Conservation (phyloP, 345 rosid species). For the Crucihimalaya himalaica region DNA sequence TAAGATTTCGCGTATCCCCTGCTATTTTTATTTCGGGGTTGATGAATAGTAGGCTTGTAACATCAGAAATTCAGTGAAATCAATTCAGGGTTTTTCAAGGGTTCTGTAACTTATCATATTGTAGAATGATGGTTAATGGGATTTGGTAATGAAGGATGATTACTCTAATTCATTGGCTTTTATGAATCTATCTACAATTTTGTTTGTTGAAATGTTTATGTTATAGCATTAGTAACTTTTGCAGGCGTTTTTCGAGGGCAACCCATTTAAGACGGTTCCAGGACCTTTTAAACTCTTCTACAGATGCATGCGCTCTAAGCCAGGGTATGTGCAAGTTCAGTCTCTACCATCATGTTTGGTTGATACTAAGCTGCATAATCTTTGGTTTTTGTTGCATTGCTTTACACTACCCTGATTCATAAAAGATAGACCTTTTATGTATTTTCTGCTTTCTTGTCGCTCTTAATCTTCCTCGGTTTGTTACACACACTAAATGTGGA, state of each 20-base stretch:
- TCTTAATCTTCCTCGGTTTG: neutral
- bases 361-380: conserved; percentile 2
- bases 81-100: conserved; percentile 11
- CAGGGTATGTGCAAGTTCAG: conserved; percentile 61
- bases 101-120: conserved; percentile 9
- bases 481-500: neutral
- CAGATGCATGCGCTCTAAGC: conserved; percentile 94
- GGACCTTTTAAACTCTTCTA: conserved; percentile 96
- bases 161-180: neutral
- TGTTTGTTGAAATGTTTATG: conserved; percentile 4
- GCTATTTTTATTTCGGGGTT: neutral
- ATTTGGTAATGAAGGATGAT: neutral
- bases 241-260: conserved; percentile 96
- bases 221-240: conserved; percentile 1
- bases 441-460: neutral
- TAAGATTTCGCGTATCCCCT: neutral
- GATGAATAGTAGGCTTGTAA: neutral
- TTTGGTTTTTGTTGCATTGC: conserved; percentile 5
- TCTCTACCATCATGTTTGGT: neutral
- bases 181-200: neutral
- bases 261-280: conserved; percentile 96
- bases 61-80: neutral
- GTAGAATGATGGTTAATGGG: neutral
- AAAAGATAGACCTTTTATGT: conserved; percentile 2
- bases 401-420: neutral